Conservation (phyloP, 345 rosid species). For the Eucalyptus rudis region DNA sequence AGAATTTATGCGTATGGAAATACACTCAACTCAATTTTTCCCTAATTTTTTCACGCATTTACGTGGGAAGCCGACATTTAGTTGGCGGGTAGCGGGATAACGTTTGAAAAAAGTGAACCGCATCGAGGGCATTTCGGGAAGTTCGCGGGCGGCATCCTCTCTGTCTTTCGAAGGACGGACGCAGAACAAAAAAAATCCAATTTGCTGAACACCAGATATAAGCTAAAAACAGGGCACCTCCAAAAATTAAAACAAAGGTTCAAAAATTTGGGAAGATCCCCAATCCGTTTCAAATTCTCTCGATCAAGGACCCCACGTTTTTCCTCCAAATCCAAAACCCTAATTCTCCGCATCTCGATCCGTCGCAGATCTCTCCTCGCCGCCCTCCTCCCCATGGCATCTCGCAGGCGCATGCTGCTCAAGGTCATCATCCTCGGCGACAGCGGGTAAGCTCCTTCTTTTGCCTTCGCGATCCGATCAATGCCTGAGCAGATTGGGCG, state of each 20-base stretch:
- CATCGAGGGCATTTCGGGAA: not conserved
- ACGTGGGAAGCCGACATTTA: too few species aligned
- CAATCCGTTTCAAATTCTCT: not conserved
- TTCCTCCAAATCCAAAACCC: not conserved
- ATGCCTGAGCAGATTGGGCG: not conserved
- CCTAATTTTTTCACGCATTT: too few species aligned
- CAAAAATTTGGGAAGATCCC: not conserved
- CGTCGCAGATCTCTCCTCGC: not conserved
- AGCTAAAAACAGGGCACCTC: not conserved
- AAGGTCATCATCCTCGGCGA: constrained; percentile 33
- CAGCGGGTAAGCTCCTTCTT: constrained; percentile 12
- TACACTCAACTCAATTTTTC: too few species aligned
- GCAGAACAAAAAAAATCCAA: not conserved
- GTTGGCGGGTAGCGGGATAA: not conserved
- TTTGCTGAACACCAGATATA: not conserved
- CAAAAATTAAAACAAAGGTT: not conserved
- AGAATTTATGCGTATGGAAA: too few species aligned
- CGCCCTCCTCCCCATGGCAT: constrained; percentile 5
- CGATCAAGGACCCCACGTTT: not conserved
- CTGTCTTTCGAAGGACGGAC: not conserved
- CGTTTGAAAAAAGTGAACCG: not conserved
- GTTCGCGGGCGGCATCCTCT: not conserved
- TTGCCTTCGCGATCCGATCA: not conserved
- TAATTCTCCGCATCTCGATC: not conserved
- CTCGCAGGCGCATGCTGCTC: constrained; percentile 25